Evolutionary conservation across 441 rosid species (phyloP), one percentile per base, ranked within the genome.

Genomic region (Croton laevigatus): DNA sequence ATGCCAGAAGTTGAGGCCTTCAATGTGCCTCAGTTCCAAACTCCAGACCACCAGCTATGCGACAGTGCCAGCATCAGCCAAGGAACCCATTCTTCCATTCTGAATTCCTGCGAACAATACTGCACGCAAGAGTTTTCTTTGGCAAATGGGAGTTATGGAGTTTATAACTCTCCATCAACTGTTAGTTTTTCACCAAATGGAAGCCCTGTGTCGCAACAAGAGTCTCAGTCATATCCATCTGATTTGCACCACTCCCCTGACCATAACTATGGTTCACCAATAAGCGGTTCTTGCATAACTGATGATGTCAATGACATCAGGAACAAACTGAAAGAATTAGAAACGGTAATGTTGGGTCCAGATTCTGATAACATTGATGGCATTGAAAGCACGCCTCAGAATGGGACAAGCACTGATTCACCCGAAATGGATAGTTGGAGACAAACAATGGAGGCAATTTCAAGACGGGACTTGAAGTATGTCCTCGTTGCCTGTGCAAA

Each of bases 261-360:
- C 62, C 75, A 78, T 80, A 58, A 74, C 46, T 63, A 77, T 59
- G 83, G 89, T 74, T 86, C 89, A 66, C 86, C 89, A 46, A 11
- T 76, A 45, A 84, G 89, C 61, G 83, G 90, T 22, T 93, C 96
- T 32, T 93, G 93, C 76, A 78, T 87, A 64, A 91, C 96, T 1
- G 89, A 91, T 44, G 94, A 89, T 62, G 86, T 75, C 27, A 84
- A 76, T 66, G 88, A 90, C 63, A 79, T 87, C 11, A 80, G 59
- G 83, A 83, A 82, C 78, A 93, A 91, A 90, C 77, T 93, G 77
- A 87, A 80, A 70, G 97, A 93, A 69, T 67, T 93, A 23, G 97
- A 93, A 75, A 86, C 82, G 13, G 94, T 73, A 59, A 89, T 93
- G 96, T 76, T 93, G 71, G 98, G 93, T 48, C 90, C 95, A 3